Evolutionary conservation across 2,329 filamentous ascomycete genomes (phyloP).

Genomic region (Phyllachora maydis): DNA sequence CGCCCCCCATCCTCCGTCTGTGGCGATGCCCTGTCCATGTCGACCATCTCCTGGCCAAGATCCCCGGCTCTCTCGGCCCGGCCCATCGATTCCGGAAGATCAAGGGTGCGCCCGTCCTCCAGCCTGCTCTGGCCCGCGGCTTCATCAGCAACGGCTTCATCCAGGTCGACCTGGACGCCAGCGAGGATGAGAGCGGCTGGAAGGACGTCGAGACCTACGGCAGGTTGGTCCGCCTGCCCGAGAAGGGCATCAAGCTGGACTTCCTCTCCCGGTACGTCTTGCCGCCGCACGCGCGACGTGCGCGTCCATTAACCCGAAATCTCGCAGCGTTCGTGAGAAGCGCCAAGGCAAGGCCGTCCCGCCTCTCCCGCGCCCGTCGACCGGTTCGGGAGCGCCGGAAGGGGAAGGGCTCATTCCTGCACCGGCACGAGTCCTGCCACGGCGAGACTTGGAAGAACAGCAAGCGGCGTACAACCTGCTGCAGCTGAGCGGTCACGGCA

Average conservation of each 20-base stretch:
- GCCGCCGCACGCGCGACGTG: background rate
- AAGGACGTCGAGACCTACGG: conserved; percentile 39
- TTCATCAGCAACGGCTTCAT: conserved; percentile 51
- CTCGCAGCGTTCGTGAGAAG: conserved; percentile 10
- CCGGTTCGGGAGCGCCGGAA: background rate
- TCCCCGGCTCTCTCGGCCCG: conserved; percentile 33
- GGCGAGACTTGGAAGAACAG: conserved; percentile 34
- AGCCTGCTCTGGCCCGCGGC: conserved; percentile 37
- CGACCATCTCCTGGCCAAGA: conserved; percentile 47
- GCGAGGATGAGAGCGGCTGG: conserved; percentile 32
- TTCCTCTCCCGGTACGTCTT: conserved; percentile 44
- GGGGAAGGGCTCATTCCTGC: no score
- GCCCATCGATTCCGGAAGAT: conserved; percentile 41
- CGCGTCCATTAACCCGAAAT: background rate
- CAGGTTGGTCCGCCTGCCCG: conserved; percentile 41
- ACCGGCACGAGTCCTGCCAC: background rate
- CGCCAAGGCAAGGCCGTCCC: conserved; percentile 8
- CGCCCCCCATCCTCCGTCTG: conserved; percentile 46
- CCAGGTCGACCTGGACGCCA: conserved; percentile 42
- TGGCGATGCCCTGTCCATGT: conserved; percentile 85
- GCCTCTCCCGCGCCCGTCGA: conserved; percentile 9
- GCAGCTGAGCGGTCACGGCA: conserved; percentile 28
- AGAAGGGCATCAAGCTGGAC: conserved; percentile 44
- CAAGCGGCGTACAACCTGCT: conserved; percentile 45
- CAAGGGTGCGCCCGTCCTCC: conserved; percentile 29